Conservation (phyloP, 2,329 filamentous ascomycete species). For the Phoma sp. region DNA sequence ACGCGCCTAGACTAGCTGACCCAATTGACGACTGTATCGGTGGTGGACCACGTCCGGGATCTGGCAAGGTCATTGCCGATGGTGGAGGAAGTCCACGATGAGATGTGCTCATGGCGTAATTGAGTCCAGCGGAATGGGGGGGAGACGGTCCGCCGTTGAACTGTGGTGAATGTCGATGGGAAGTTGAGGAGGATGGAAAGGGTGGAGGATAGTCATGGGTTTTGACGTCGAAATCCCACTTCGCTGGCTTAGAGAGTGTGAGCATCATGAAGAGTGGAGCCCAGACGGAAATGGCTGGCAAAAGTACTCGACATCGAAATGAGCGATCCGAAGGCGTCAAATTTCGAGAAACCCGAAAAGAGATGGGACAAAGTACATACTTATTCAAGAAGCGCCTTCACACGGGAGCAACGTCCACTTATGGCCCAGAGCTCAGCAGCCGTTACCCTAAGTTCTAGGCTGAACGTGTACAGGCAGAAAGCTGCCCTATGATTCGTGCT, state of each 20-base stretch:
- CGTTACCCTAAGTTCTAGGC: conserved; percentile 42
- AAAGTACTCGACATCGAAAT: conserved; percentile 43
- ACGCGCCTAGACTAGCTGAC: conserved; percentile 43
- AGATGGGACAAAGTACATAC: conserved; percentile 47
- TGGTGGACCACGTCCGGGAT: conserved; percentile 51
- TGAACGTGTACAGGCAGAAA: conserved; percentile 43
- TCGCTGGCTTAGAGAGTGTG: conserved; percentile 56
- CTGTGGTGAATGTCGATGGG: conserved; percentile 48
- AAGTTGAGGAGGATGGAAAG: conserved; percentile 45
- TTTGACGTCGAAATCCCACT: conserved; percentile 56
- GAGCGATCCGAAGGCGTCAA: conserved; percentile 37
- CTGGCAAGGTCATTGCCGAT: conserved; percentile 59
- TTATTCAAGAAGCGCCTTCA: conserved; percentile 43
- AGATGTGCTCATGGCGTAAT: conserved; percentile 56
- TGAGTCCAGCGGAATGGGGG: conserved; percentile 51
- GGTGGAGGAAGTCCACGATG: conserved; percentile 61
- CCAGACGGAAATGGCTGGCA: conserved; percentile 23
- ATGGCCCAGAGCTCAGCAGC: conserved; percentile 42
- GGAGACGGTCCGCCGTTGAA: conserved; percentile 48
- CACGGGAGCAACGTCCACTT: conserved; percentile 44
- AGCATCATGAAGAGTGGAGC: conserved; percentile 54
- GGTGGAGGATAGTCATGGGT: conserved; percentile 57
- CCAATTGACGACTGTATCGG: conserved; percentile 24
- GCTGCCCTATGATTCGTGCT: conserved; percentile 44
- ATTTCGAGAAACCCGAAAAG: conserved; percentile 38